Evolutionary conservation across 192 early-diverging fungal species (phyloP), one percentile per base, ranked within the genome.

Genomic region (Linnemannia zychae): DNA sequence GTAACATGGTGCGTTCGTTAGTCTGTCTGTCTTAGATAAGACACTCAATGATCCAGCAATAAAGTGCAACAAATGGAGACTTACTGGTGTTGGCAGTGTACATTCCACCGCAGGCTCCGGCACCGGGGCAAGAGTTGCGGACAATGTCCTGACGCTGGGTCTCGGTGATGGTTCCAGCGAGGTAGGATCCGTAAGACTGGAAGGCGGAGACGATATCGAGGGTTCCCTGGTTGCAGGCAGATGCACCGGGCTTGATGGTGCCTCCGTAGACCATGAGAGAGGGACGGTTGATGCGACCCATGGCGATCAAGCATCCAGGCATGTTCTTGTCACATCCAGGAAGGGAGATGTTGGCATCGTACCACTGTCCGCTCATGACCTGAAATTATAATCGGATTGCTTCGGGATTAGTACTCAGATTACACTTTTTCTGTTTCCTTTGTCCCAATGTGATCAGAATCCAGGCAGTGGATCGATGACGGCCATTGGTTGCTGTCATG

Each of bases 31-130:
- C 12, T 31, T 15, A 31, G 15, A 63, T 63, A 63, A 63, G 28
- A 9, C n/a, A 49, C 46, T 47, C 12, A 22, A 37, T 71, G n/a
- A 24, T 12, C 24, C 9, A 9, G 50, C 33, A 18, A 46, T 66
- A 52, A 2, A 74, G 37, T 47, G 66, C 20, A 46, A 75, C 28
- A 1, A 24, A 63, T 13, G 28, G 24, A 6, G 28, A 88, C 90
- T 50, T 91, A 95, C 94, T 98, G 22, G 97, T 97, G 88, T 99
- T 99, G 57, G 98, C 98, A 4, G 98, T 99, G 89, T 97, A 98
- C 99, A 99, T 99, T 69, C 99, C 99, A 82, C 99, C 99, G 89
- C 99, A 99, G 18, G 97, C 97, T 73, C 99, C 99, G 47, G 98
- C 92, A 40, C 99, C 99, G 1, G 95, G 95, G 72, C 95, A 96